These are phyloP conservation scores for Porodaedalea pini DNA, from an alignment of 1,284 basidiomycete genomes.

Conservation along the genomic window DNA sequence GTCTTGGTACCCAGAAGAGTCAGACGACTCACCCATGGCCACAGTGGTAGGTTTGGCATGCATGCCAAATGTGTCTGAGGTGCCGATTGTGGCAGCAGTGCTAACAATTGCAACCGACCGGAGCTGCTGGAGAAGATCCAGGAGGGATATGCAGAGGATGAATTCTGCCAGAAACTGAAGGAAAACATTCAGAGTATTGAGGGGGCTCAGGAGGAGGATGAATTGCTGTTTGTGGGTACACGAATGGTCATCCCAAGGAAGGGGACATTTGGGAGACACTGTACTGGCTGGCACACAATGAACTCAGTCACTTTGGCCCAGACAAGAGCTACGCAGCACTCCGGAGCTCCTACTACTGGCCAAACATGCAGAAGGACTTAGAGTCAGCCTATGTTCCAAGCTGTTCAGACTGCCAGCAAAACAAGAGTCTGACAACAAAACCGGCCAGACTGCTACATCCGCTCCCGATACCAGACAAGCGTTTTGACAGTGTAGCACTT, in stretches of 20 bases:
- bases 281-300: constrained; percentile 26
- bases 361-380: constrained; percentile 21
- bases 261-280: constrained; percentile 23
- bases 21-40: too few relatives aligned
- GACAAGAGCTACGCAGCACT: constrained; percentile 24
- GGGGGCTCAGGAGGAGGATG: constrained; percentile 18
- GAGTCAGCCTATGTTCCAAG: constrained; percentile 23
- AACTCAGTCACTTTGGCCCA: too few relatives aligned
- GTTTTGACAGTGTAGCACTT: constrained; percentile 26
- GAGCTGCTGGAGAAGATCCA: constrained; percentile 27
- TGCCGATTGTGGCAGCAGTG: constrained; percentile 22
- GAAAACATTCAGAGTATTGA: constrained; percentile 7
- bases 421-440: constrained; percentile 23
- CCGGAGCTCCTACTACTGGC: constrained; percentile 23
- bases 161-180: constrained; percentile 29
- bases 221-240: constrained; percentile 31
- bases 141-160: constrained; percentile 29
- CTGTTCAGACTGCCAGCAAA: constrained; percentile 24
- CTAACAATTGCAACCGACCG: constrained; percentile 26
- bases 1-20: too few relatives aligned
- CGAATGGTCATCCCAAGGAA: constrained; percentile 31
- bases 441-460: constrained; percentile 25
- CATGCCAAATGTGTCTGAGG: too few relatives aligned
- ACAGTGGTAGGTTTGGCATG: too few relatives aligned
- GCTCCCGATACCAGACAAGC: constrained; percentile 25